Base-by-base conservation (phyloP, 352 stramenopile genomes). In the Globisporangium irregulare region DNA sequence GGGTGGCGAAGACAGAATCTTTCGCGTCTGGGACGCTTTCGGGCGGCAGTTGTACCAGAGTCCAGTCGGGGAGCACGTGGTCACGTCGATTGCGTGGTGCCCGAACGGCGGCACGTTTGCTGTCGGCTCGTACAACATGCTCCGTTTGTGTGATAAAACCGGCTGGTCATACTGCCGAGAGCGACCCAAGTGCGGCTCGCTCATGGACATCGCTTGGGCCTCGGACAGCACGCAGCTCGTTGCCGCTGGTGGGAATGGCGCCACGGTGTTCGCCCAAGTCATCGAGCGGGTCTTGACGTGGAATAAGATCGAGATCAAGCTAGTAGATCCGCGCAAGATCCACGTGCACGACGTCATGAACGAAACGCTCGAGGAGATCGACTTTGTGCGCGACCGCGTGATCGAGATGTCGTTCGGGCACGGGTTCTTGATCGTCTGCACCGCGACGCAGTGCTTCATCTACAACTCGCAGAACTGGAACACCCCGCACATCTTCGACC, bases 21-120 rank as follows among this genome's bases (percentile, higher is more conserved):
- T 98, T 73, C 81, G 92, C 10, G 85, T 98, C 14, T 98, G 94
- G 93, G 94, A 98, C 70, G 81, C 81, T 14, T 98, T 97, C 69
- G 94, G 94, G 0, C 87, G 92, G 5, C 88, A 97, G 62, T 72
- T 98, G 51, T 98, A 96, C 70, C 81, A 94, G 58, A 95, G 87
- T 64, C 74, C 80, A 1, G 71, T 72, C 12, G 77, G 91, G 18
- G 89, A 96, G 59, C 87, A 98, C 71, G 93, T 98, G 4, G 74
- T 98, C 64, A 98, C 95, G 5, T 93, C 87, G 25, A 81, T 98
- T 2, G 78, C 87, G 27, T 98, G 94, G 95, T 92, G 81, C 61
- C 93, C 95, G 0, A 97, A 97, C 57, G 94, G 94, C 22, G 87
- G 85, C 41, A 87, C 74, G 20, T 98, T 98, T 70, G 91, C 90